Evolutionary conservation across 805 yeast species (phyloP), one percentile per base, ranked within the genome.

Genomic region (Lipomyces spencermartinsiae): DNA sequence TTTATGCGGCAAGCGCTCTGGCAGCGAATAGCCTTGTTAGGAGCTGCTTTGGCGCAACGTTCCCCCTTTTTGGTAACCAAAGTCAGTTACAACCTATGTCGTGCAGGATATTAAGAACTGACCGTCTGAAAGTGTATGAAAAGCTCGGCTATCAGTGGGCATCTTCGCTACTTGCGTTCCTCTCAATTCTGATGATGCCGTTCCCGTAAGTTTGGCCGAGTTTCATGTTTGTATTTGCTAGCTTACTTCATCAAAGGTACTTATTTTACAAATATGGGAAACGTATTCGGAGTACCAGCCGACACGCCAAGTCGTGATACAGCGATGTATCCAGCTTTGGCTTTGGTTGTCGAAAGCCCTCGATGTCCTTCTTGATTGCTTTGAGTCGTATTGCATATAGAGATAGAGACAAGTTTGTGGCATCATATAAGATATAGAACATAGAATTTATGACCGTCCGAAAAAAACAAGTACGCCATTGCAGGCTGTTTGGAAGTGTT

Each of bases 61-160:
- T 88, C 81, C 90, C 91, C 22, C 76, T 87, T 59, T 87, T 87
- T 75, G 84, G 87, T 1, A 75, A 51, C 16, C 55, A 39, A 14
- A 39, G 46, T 39, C 16, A 12, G 86, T 83, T 74, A 84, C n/a
- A 12, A 39, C 7, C 4, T 14, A 39, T 14, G n/a, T 39, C 12
- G n/a, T 39, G n/a, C n/a, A 14, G 46, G 19, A 39, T 39, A 39
- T 25, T 39, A 5, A n/a, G 46, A 39, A 39, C 46, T 39, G 12
- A 39, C 1, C 4, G 0, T 14, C 1, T 51, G 14, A 57, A 59
- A 81, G 84, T 76, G 88, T 89, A 86, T 75, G 77, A 76, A 58
- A 73, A 71, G 35, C 76, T 89, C 57, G 88, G 88, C 31, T 87
- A 87, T 72, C 91, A 90, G 7, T 88, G 91, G 92, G 90, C 90